Percentiles rank a stretch among this genome's conserved stretches.
These are phyloP conservation scores for Komagataella pseudopastoris DNA, from an alignment of 805 yeast species.

Conservation along the genomic window DNA sequence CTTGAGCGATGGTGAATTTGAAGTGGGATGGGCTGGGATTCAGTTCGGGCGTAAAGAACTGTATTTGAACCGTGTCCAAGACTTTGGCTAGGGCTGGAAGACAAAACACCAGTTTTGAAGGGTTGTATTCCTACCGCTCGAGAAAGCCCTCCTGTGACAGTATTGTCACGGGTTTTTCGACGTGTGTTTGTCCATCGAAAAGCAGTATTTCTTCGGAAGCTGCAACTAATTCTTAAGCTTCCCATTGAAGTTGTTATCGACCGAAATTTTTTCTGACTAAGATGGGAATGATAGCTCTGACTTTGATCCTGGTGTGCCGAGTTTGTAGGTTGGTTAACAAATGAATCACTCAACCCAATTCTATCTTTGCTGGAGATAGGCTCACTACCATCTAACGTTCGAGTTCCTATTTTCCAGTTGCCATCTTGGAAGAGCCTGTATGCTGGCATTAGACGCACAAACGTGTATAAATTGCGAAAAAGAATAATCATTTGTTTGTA, in stretches of 20 bases:
- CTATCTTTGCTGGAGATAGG: constrained; percentile 76
- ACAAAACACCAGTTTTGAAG: neutral
- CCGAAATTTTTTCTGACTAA: constrained; percentile 47
- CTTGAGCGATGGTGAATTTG: constrained; percentile 19
- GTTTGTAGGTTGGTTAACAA: constrained; percentile 6
- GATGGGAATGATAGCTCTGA: constrained; percentile 23
- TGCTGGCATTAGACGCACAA: constrained; percentile 57
- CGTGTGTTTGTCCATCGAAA: constrained; percentile 24
- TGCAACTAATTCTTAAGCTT: constrained; percentile 50
- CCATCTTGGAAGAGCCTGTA: constrained; percentile 28
- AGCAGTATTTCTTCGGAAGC: constrained; percentile 42
- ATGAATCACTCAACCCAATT: constrained; percentile 58
- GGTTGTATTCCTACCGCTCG: neutral
- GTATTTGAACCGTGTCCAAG: neutral
- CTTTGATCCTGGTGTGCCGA: constrained; percentile 7
- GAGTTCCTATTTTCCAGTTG: constrained; percentile 35
- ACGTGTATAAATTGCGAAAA: constrained; percentile 61
- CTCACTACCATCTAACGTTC: constrained; percentile 63
- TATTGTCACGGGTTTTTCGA: neutral
- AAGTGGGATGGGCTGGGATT: constrained; percentile 4
- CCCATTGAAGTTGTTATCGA: constrained; percentile 74
- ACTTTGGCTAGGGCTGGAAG: neutral
- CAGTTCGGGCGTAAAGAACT: neutral
- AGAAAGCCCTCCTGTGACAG: neutral
- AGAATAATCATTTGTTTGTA: constrained; percentile 65